Base-by-base conservation (phyloP, 306 rosid species). In the Abrus pulchellus region DNA sequence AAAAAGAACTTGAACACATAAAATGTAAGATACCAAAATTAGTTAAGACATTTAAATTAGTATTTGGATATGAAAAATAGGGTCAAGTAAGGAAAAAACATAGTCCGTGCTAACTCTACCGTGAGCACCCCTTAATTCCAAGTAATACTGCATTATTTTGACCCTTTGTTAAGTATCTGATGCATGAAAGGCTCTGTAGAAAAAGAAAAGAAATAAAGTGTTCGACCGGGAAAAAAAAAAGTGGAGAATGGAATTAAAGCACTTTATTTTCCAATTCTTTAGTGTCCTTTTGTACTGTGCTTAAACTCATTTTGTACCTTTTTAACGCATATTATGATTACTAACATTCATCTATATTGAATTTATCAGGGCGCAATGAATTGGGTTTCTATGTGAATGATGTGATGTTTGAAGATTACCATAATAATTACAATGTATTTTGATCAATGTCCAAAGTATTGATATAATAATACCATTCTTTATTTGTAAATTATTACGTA, bases 181-280 rank as follows among this genome's bases (percentile, higher is more conserved):
- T 34, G 36, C 20, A 41, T 3, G 28, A 66, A 77, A 77, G 47
- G 82, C 13, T 55, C n/a, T 4, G 49, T 32, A 28, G 43, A 79
- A 59, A 70, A 13, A 69, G 38, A 71, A 61, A 61, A 60, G 79
- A 75, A 60, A 27, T 59, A 45, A 60, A 36, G 49, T 50, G 36
- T 69, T 79, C 45, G 47, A 56, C 54, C 7, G 1, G 28, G n/a
- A 43, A 20, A 45, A 40, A 70, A 77, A 65, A 11, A 40, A 50
- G 72, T 6, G 28, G 40, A 65, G 14, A 50, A 49, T 36, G 81
- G 2, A 53, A 40, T 5, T 33, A 65, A 78, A 78, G 82, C 36
- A 78, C 82, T 78, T 78, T 67, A 54, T 55, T 78, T 50, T 52
- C 81, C 56, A 8, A 41, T 27, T 65, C 81, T 78, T 68, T 78